Evolutionary conservation across 768 basidiomycete genomes (phyloP), one percentile per base, ranked within the genome.

Genomic region (Lactarius quietus): DNA sequence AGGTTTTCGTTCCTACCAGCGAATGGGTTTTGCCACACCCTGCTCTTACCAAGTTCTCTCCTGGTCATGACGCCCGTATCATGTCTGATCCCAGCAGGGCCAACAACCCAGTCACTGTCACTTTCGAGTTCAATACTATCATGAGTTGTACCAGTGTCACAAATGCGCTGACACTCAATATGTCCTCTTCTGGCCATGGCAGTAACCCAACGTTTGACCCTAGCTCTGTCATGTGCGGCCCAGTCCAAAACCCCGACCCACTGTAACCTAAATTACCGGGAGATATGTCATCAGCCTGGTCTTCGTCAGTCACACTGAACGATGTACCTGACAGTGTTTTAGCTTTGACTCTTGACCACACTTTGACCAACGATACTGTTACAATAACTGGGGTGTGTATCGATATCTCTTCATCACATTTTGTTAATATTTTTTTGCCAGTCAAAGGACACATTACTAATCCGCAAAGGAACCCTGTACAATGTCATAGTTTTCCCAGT

Each of bases 401-500:
- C 59, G 52, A 39, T 63, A n/a, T 53, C 28, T 56, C 33, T 59
- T 55, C 55, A 45, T 56, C 12, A 53, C 28, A 20, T 8, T 20
- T 57, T 65, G 9, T 41, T 59, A 29, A 52, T 29, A n/a, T n/a
- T 23, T 6, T 23, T 12, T 39, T 33, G 15, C 1, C 72, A 89
- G 86, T 76, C 81, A 20, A 76, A 80, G 41, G 94, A 96, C 74
- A 89, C 88, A 71, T 78, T 96, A 35, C 74, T 96, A 39, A 69
- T 96, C 63, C 85, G 95, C 70, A 95, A 95, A 75, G 95, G 95
- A 45, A 70, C 81, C 17, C 65, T 82, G 3, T 75, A 83, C 70
- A 96, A 97, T 72, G 82, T 89, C 23, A 87, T 97, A 80, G 86
- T 97, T n/a, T 95, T 90, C 82, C 91, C 92, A 0, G 80, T 83